Percentiles rank a stretch among this genome's conserved stretches.
Evolutionary conservation across 2,329 filamentous ascomycete species (phyloP).

Genomic region (Neopestalotiopsis clavispora): DNA sequence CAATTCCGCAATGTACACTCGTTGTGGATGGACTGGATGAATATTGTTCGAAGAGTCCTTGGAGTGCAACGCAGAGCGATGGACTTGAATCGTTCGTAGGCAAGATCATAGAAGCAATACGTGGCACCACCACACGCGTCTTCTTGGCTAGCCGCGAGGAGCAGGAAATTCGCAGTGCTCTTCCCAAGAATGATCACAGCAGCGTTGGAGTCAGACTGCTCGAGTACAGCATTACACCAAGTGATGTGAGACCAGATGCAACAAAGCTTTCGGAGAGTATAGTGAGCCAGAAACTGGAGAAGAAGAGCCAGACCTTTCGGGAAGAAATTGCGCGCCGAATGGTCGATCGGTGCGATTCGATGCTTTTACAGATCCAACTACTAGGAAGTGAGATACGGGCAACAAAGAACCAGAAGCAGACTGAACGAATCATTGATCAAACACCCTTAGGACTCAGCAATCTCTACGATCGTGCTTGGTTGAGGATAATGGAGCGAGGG

Average conservation of each 20-base stretch:
- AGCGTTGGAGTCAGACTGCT: too few relatives aligned
- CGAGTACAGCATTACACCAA: slow-evolving; percentile 25
- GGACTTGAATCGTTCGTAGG: background rate
- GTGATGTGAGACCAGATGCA: slow-evolving; percentile 31
- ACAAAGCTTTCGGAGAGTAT: slow-evolving; percentile 29
- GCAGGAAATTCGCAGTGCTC: background rate
- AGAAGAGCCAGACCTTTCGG: slow-evolving; percentile 27
- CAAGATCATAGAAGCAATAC: background rate
- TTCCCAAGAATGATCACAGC: too few relatives aligned
- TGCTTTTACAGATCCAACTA: slow-evolving; percentile 40
- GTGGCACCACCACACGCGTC: background rate
- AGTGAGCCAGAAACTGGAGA: slow-evolving; percentile 33
- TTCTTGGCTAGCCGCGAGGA: background rate
- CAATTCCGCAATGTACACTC: slow-evolving; percentile 26
- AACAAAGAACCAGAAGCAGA: slow-evolving; percentile 33
- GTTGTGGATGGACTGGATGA: slow-evolving; percentile 42
- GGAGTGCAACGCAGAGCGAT: slow-evolving; percentile 19
- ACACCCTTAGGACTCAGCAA: slow-evolving; percentile 32
- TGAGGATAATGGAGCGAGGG: slow-evolving; percentile 24
- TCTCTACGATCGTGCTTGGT: slow-evolving; percentile 34
- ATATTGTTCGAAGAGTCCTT: slow-evolving; percentile 31
- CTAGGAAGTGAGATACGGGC: slow-evolving; percentile 29
- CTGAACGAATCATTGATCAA: slow-evolving; percentile 32
- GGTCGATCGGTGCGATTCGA: slow-evolving; percentile 33
- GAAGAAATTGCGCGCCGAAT: slow-evolving; percentile 29